phyloP scores from a whole-genome alignment of 805 yeast genomes.

The Candida morakotiae region DNA sequence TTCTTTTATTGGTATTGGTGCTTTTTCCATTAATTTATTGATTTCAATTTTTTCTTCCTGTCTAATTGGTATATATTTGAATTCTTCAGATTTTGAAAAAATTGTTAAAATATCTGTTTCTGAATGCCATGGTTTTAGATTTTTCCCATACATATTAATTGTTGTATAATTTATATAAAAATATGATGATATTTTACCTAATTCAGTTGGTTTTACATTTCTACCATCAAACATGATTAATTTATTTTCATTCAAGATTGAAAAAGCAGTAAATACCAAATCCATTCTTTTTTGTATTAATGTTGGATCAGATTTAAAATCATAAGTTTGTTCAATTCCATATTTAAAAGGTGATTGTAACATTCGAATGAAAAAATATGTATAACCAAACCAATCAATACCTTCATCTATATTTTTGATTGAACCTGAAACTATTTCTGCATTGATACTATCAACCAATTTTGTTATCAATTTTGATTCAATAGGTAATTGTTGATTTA shows the following conservation, averaged over 20 bases:
- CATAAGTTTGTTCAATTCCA: slow-evolving; percentile 66
- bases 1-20: slow-evolving; percentile 87
- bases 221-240: slow-evolving; percentile 61
- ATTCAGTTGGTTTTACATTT: slow-evolving; percentile 42
- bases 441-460: slow-evolving; percentile 74
- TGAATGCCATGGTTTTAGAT: slow-evolving; percentile 59
- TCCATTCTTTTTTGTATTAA: slow-evolving; percentile 57
- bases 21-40: slow-evolving; percentile 58
- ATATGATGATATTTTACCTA: slow-evolving; percentile 82
- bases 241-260: slow-evolving; percentile 50
- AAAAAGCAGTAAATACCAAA: slow-evolving; percentile 73
- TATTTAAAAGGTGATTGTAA: slow-evolving; percentile 66
- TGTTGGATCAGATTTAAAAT: slow-evolving; percentile 36
- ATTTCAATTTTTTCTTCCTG: slow-evolving; percentile 82
- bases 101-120: slow-evolving; percentile 73
- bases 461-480: slow-evolving; percentile 79
- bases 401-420: slow-evolving; percentile 61
- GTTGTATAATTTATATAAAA: slow-evolving; percentile 79
- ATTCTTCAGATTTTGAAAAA: slow-evolving; percentile 82
- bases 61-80: slow-evolving; percentile 76
- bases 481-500: slow-evolving; percentile 87
- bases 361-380: slow-evolving; percentile 82
- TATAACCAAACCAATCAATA: slow-evolving; percentile 73
- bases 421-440: slow-evolving; percentile 77
- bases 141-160: slow-evolving; percentile 59